Evolutionary conservation across 2,329 filamentous ascomycete genomes (phyloP), one percentile per base, ranked within the genome.

Genomic region (Hymenoscyphus occultus): DNA sequence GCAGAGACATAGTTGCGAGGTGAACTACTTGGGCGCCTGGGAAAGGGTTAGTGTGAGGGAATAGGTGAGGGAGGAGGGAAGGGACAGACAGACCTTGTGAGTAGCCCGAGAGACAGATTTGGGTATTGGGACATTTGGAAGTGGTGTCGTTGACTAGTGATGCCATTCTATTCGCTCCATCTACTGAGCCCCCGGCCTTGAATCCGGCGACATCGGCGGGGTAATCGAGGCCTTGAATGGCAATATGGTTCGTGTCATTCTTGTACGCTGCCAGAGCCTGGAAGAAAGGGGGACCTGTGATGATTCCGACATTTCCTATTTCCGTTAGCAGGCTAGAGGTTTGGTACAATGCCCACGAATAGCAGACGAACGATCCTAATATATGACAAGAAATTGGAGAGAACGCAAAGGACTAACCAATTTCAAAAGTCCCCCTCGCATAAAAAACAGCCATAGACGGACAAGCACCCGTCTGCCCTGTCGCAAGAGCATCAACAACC

Each of bases 191-290:
- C 9, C 80, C 80, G 13, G 74, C 75, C 4, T 82, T 72, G 67
- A 82, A 83, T 0, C 83, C 82, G 1, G 69, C 66, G 16, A 79
- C 65, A 59, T 76, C 74, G 3, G 84, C 84, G 0, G 79, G 75
- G 70, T 86, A 86, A 39, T 81, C 76, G 22, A 86, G 80, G 56
- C 84, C 84, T 74, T 86, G 84, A 12, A 84, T 78, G 2, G 80
- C 80, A 12, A 85, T 72, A 60, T 80, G 79, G 51, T 74, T 75
- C 5, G 74, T 75, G 19, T 79, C 80, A 66, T 84, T 75, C 67
- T 77, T 74, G 12, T 74, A 69, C 10, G 65, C 68, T 31, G 69
- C 72, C 2, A 73, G 61, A 7, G 72, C 71, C 3, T 63, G 68
- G 58, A 73, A 74, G 51, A 73, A 70, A 1, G 72, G 70, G 10